phyloP scores from a whole-genome alignment of 2,329 filamentous ascomycete species.

The Bertia moriformis region DNA sequence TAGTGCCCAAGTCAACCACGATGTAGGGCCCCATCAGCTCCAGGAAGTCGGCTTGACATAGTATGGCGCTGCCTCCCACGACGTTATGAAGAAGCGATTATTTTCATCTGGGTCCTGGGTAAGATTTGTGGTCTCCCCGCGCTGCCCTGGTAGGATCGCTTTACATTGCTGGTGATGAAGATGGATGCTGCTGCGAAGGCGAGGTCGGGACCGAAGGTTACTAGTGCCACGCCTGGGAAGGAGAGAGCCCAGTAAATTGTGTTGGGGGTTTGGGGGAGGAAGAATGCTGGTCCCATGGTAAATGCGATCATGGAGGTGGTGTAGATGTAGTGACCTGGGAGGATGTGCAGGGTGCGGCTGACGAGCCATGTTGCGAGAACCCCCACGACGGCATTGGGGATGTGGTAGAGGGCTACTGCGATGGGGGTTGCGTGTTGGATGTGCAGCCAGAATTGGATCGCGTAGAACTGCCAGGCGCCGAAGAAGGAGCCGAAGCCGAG shows the following conservation, averaged over 20 bases:
- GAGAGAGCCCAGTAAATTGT: conserved; percentile 28
- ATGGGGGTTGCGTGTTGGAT: conserved; percentile 20
- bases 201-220: conserved; percentile 29
- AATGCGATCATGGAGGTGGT: conserved; percentile 22
- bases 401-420: conserved; percentile 24
- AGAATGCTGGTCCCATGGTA: conserved; percentile 21
- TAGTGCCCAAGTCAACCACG: conserved; percentile 24
- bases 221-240: conserved; percentile 24
- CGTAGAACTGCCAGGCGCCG: conserved; percentile 17
- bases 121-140: conserved; percentile 17
- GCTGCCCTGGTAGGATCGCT: conserved; percentile 26
- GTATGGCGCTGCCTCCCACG: conserved; percentile 33
- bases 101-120: conserved; percentile 23
- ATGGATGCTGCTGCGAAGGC: conserved; percentile 30
- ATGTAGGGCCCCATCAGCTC: conserved; percentile 30
- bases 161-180: conserved; percentile 28
- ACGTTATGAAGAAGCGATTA: conserved; percentile 21
- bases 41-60: conserved; percentile 32
- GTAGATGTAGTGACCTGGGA: conserved; percentile 29
- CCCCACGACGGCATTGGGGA: conserved; percentile 27
- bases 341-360: conserved; percentile 24
- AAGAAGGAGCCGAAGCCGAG: conserved; percentile 17
- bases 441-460: conserved; percentile 20
- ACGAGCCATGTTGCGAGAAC: conserved; percentile 28
- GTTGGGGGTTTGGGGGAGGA: conserved; percentile 20